These are phyloP conservation scores for Dicorynia guianensis DNA, from an alignment of 306 rosid genomes.

Conservation along the genomic window DNA sequence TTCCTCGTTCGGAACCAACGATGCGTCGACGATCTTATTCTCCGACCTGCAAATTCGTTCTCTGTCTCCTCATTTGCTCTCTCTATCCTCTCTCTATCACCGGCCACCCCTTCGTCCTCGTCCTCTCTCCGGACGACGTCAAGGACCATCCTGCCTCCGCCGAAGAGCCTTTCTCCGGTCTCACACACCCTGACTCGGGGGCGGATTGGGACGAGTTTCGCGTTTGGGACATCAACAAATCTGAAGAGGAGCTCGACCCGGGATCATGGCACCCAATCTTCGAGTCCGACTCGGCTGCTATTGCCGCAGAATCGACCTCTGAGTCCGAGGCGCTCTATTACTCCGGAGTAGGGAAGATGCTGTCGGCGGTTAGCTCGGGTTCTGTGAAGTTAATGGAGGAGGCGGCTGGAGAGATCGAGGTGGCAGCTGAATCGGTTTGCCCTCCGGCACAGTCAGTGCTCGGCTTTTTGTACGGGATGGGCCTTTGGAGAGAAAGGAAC, in stretches of 20 bases:
- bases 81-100: constrained; percentile 48
- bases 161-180: constrained; percentile 62
- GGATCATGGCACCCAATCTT: constrained; percentile 94
- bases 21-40: constrained; percentile 40
- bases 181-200: constrained; percentile 55
- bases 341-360: constrained; percentile 59
- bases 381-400: constrained; percentile 63
- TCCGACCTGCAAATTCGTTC: constrained; percentile 31
- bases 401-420: constrained; percentile 66
- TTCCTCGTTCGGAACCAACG: not conserved
- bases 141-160: constrained; percentile 47
- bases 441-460: constrained; percentile 78
- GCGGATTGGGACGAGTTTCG: constrained; percentile 95
- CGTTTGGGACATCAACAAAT: constrained; percentile 64
- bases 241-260: constrained; percentile 87
- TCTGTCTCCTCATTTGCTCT: constrained; percentile 56
- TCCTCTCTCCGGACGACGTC: constrained; percentile 84
- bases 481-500: constrained; percentile 72
- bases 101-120: constrained; percentile 76
- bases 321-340: constrained; percentile 58
- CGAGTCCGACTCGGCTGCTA: constrained; percentile 59
- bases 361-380: constrained; percentile 63
- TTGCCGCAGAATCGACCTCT: constrained; percentile 28
- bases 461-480: constrained; percentile 79
- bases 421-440: constrained; percentile 53